These are phyloP conservation scores for Hirschioporus abietinus DNA, from an alignment of 768 basidiomycete genomes.

Conservation along the genomic window DNA sequence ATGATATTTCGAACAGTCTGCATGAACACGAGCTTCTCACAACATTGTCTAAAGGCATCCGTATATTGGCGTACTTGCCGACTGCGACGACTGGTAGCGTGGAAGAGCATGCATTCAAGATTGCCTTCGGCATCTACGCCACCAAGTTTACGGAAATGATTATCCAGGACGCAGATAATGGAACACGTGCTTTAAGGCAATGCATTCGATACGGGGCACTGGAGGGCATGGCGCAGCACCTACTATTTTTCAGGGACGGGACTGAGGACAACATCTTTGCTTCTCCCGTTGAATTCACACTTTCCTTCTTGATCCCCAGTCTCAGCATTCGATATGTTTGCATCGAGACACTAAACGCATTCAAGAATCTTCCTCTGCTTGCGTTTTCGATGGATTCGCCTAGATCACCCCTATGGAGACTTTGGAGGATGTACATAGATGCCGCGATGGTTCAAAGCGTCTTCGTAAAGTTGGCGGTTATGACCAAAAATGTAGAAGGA, in stretches of 20 bases:
- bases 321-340: background rate
- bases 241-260: background rate
- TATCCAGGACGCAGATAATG: background rate
- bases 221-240: background rate
- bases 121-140: background rate
- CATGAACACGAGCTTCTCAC: background rate
- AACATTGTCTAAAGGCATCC: background rate
- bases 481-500: background rate
- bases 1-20: background rate
- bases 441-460: background rate
- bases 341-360: background rate
- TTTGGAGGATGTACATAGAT: background rate
- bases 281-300: background rate
- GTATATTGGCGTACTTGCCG: background rate
- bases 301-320: background rate
- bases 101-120: background rate
- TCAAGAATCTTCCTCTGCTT: background rate
- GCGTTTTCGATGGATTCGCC: background rate
- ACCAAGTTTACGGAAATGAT: background rate
- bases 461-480: background rate
- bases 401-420: background rate
- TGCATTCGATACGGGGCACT: background rate
- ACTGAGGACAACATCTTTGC: background rate
- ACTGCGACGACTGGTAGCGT: too few relatives aligned
- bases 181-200: background rate